Evolutionary conservation across 805 yeast species (phyloP).

Genomic region (Myxozyma udenii): DNA sequence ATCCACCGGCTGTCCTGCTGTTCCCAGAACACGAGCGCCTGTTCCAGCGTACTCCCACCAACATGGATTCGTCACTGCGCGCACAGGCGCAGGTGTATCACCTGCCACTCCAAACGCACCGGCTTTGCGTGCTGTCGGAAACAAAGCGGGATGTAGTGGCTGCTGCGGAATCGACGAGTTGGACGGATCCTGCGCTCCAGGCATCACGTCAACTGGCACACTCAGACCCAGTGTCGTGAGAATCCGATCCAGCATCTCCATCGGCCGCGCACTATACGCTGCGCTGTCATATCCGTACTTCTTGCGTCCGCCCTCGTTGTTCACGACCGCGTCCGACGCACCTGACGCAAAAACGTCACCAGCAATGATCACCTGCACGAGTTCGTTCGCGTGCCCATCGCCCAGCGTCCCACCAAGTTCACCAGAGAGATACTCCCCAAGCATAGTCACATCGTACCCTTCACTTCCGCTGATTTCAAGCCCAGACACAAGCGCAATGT

Average conservation of each 20-base stretch:
- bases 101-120: neutral
- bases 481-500: constrained; percentile 75
- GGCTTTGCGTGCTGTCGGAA: constrained; percentile 44
- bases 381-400: constrained; percentile 29
- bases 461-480: constrained; percentile 53
- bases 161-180: constrained; percentile 84
- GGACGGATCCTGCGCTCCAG: constrained; percentile 85
- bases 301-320: constrained; percentile 26
- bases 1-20: constrained; percentile 79
- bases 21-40: constrained; percentile 53
- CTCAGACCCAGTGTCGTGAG: constrained; percentile 54
- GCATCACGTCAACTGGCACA: constrained; percentile 72
- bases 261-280: constrained; percentile 30
- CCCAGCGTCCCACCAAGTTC: constrained; percentile 49
- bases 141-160: constrained; percentile 75
- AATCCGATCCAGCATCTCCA: constrained; percentile 50
- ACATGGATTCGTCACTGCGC: constrained; percentile 66
- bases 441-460: constrained; percentile 50
- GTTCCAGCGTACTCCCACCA: constrained; percentile 51
- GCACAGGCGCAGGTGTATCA: constrained; percentile 35
- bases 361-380: constrained; percentile 59
- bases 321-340: neutral
- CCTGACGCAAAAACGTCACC: constrained; percentile 61
- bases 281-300: constrained; percentile 24
- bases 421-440: constrained; percentile 71